Conservation (phyloP, 2,329 filamentous ascomycete genomes). For the Zasmidium angulare region DNA sequence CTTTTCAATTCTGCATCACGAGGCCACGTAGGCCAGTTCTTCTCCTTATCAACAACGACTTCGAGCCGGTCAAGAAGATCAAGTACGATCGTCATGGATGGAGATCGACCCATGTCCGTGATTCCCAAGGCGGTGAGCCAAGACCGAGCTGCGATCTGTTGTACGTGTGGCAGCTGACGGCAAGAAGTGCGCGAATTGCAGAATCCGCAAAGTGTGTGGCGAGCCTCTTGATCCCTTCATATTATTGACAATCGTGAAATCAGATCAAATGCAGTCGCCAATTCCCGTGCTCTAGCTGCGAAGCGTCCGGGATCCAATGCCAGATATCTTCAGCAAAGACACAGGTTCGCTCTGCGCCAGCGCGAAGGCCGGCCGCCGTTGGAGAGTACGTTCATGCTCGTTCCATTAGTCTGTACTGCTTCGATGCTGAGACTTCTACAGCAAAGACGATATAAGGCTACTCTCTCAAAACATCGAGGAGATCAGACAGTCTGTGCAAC, state of each 20-base stretch:
- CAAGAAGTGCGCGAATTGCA: conserved; percentile 12
- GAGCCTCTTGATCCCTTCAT: not conserved
- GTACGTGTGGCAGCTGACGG: conserved; percentile 1
- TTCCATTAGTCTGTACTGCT: not conserved
- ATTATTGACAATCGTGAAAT: not conserved
- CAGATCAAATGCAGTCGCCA: conserved; percentile 15
- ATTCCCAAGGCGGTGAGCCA: conserved; percentile 11
- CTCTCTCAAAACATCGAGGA: conserved; percentile 12
- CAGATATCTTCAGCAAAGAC: conserved; percentile 3
- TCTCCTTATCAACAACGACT: not conserved
- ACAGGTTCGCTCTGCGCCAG: not conserved
- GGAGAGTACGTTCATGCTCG: not conserved
- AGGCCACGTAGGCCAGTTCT: not conserved
- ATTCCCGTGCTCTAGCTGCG: conserved; percentile 15
- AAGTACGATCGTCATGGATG: not conserved
- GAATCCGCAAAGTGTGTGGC: conserved; percentile 6
- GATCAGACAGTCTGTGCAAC: conserved; percentile 10
- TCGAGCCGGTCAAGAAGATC: not conserved
- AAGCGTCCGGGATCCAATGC: conserved; percentile 13
- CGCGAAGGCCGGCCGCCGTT: not conserved
- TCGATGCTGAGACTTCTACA: not conserved
- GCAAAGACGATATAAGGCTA: conserved; percentile 1
- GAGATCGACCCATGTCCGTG: not conserved
- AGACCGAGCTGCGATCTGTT: not conserved
- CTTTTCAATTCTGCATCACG: too few species aligned